Percentiles rank a stretch among this genome's conserved stretches.
phyloP scores from a whole-genome alignment of 176 grass and related monocot species.

The Eleusine coracana region DNA sequence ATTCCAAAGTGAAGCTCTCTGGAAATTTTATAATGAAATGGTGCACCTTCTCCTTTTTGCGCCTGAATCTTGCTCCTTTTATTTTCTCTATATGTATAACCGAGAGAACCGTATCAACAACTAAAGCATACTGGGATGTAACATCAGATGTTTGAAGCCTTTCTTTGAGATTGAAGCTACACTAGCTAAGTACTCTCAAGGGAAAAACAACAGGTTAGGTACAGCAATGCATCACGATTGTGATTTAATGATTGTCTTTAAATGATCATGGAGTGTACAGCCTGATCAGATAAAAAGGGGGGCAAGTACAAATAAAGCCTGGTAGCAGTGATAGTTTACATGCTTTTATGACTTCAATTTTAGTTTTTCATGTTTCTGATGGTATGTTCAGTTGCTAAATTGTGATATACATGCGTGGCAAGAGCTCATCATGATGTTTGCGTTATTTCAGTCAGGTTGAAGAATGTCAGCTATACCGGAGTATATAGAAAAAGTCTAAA shows the following conservation, averaged over 20 bases:
- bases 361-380: constrained; percentile 25
- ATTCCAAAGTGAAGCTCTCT: not conserved
- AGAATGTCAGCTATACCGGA: not conserved
- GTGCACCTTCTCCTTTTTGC: constrained; percentile 13
- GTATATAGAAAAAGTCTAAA: not conserved
- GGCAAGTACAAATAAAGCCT: not conserved
- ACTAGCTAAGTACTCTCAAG: constrained; percentile 8
- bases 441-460: not conserved
- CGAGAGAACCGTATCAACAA: constrained; percentile 29
- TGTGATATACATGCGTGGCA: constrained; percentile 4
- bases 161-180: constrained; percentile 39
- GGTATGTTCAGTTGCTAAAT: constrained; percentile 16
- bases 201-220: constrained; percentile 17
- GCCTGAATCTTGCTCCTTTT: not conserved
- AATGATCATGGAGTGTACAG: not conserved
- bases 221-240: constrained; percentile 25
- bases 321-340: not conserved
- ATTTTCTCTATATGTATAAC: not conserved
- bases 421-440: not conserved
- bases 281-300: not conserved
- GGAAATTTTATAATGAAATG: not conserved
- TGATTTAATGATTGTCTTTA: constrained; percentile 30
- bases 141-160: constrained; percentile 26
- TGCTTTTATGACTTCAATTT: constrained; percentile 14
- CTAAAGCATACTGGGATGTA: constrained; percentile 36